Base-by-base conservation (phyloP, 257 asterid species). In the Vinca minor region DNA sequence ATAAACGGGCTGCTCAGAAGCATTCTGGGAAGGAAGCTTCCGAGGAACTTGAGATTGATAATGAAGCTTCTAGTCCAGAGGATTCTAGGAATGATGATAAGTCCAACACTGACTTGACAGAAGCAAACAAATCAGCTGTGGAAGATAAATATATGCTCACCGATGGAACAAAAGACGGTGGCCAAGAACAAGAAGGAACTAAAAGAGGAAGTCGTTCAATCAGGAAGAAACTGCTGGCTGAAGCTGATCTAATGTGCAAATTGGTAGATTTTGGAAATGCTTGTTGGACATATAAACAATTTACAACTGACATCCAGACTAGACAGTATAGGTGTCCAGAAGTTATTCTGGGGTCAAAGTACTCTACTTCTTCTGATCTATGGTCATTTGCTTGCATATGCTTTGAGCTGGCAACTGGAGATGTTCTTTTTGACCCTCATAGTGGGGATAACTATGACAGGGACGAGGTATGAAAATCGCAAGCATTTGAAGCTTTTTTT, bases 321-420 rank as follows among this genome's bases (percentile, higher is more conserved):
- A 81, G 98, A 73, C 98, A 93, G 59, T 93, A 93, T 63, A 84
- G 98, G 75, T 89, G 96, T 69, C 98, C 97, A 3, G 98, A 93
- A 76, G 97, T 93, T 79, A 75, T 93, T 61, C 71, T 93, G 69
- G 97, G 97, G 41, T 93, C 97, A 1, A 89, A 89, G 73, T 93
- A 93, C 76, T 84, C 97, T 48, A 89, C 96, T 41, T 69, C 97
- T 26, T 97, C 97, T 44, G 98, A 93, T 77, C 82, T 93, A 71
- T 93, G 98, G 98, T 93, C 98, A 47, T 84, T 89, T 74, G 97
- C 98, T 38, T 89, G 97, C 84, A 93, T 89, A 77, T 89, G 96
- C 81, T 93, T 93, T 70, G 98, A 93, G 82, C 81, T 93, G 74
- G 96, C 87, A 69, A 89, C 96, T 25, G 99, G 99, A 29, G 99